A percentile compares a stretch with the other conserved stretches of the same genome.
Evolutionary conservation across 495 filamentous ascomycete genomes (phyloP).

Genomic region (Penicillium atrosanguineum): DNA sequence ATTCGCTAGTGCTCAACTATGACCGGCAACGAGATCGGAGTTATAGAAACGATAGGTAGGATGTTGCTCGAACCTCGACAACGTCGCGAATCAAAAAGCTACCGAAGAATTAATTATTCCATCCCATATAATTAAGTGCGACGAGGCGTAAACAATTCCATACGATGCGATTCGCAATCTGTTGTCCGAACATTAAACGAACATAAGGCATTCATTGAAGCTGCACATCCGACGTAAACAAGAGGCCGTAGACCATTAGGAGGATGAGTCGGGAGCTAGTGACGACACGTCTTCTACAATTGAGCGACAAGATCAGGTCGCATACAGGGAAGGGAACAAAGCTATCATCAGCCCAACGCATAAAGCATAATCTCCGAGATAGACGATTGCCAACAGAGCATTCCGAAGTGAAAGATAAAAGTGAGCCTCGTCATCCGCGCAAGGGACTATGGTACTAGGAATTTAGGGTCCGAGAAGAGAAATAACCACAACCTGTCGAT

Average conservation of each 20-base stretch:
- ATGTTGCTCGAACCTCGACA: too few relatives aligned
- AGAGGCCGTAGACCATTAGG: background rate
- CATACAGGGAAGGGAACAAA: background rate
- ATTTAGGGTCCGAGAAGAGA: background rate
- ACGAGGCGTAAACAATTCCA: too few relatives aligned
- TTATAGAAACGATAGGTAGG: background rate
- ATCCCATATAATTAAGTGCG: too few relatives aligned
- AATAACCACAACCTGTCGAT: conserved; percentile 11
- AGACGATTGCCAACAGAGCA: background rate
- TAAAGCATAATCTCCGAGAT: background rate
- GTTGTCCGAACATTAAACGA: too few relatives aligned
- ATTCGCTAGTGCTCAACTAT: background rate
- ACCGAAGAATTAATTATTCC: too few relatives aligned
- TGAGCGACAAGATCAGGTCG: background rate
- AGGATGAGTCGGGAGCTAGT: background rate
- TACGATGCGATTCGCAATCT: too few relatives aligned
- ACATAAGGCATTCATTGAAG: background rate
- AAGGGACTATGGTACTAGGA: background rate
- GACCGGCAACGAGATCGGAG: background rate
- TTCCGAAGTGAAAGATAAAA: background rate
- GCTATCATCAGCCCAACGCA: background rate
- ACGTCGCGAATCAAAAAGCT: too few relatives aligned
- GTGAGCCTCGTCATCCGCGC: background rate
- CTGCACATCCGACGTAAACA: background rate
- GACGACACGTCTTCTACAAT: background rate